A percentile compares a stretch with the other conserved stretches of the same genome.
Conservation (phyloP, 805 yeast genomes). For the Nakazawaea molendinolei region DNA sequence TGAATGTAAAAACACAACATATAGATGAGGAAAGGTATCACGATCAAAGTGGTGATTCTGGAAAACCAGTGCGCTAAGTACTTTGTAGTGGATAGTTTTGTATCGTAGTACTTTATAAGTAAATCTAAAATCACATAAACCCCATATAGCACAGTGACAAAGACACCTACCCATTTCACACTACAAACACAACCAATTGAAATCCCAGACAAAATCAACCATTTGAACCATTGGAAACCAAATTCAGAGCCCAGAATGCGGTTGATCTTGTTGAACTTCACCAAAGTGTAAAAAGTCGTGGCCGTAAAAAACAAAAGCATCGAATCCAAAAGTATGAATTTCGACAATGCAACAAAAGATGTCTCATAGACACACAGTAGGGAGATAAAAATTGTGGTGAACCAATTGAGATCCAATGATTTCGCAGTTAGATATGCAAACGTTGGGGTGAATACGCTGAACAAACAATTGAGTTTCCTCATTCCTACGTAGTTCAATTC, state of each 20-base stretch:
- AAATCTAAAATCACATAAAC: constrained; percentile 51
- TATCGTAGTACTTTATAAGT: constrained; percentile 34
- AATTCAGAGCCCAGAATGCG: constrained; percentile 29
- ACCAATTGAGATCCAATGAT: constrained; percentile 43
- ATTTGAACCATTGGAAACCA: constrained; percentile 34
- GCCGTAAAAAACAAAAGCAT: constrained; percentile 73
- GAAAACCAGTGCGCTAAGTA: constrained; percentile 66
- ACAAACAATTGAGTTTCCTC: constrained; percentile 67
- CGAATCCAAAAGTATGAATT: constrained; percentile 71
- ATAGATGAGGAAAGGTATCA: constrained; percentile 68
- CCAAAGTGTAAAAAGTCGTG: constrained; percentile 56
- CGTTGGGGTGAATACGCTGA: constrained; percentile 62
- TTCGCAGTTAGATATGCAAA: constrained; percentile 66
- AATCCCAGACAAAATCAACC: constrained; percentile 58
- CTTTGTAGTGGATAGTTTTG: constrained; percentile 19
- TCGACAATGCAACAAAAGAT: constrained; percentile 62
- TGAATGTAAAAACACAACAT: constrained; percentile 73
- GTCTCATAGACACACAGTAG: constrained; percentile 62
- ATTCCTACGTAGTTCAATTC: constrained; percentile 60
- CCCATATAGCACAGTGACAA: constrained; percentile 56
- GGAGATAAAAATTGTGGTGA: constrained; percentile 54
- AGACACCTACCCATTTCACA: constrained; percentile 82
- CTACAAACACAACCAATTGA: constrained; percentile 80
- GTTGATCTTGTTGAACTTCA: constrained; percentile 45
- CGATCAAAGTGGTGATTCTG: constrained; percentile 58